Evolutionary conservation across 331 rosid species (phyloP).

Genomic region (Dryas integrifolia): DNA sequence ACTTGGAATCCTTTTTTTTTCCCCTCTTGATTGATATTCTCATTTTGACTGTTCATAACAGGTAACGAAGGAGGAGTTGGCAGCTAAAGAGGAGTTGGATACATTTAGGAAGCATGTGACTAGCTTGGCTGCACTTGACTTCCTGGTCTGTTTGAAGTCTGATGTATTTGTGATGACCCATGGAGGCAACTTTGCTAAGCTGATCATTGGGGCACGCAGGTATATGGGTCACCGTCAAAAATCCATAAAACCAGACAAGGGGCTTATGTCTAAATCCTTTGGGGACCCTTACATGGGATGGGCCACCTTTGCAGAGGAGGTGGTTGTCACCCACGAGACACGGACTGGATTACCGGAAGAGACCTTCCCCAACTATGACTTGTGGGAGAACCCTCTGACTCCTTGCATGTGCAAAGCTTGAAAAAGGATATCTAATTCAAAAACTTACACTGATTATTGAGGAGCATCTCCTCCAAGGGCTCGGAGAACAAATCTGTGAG

Average conservation of each 20-base stretch:
- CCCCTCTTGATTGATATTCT: conserved; percentile 1
- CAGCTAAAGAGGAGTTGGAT: conserved; percentile 83
- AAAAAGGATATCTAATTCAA: conserved; percentile 28
- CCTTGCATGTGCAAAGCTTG: conserved; percentile 99
- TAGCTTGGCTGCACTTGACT: conserved; percentile 97
- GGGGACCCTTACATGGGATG: conserved; percentile 99
- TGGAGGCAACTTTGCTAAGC: conserved; percentile 97
- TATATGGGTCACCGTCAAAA: conserved; percentile 92
- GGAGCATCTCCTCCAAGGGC: conserved; percentile 30
- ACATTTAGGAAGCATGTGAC: conserved; percentile 94
- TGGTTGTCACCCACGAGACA: conserved; percentile 85
- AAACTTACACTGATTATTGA: conserved; percentile 24
- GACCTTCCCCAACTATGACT: conserved; percentile 96
- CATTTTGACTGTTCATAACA: conserved; percentile 25
- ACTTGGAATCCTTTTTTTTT: neutral
- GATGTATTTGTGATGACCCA: conserved; percentile 99
- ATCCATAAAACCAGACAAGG: conserved; percentile 98
- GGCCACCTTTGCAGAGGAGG: conserved; percentile 94
- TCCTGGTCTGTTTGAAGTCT: conserved; percentile 96
- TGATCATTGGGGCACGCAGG: conserved; percentile 93
- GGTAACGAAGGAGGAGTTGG: conserved; percentile 95
- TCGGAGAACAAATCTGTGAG: conserved; percentile 9
- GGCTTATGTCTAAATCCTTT: conserved; percentile 97
- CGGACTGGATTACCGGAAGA: conserved; percentile 95
- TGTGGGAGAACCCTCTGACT: conserved; percentile 98